Evolutionary conservation across 139 green algal genomes (phyloP), one percentile per base, ranked within the genome.

Genomic region (Volvox africanus): DNA sequence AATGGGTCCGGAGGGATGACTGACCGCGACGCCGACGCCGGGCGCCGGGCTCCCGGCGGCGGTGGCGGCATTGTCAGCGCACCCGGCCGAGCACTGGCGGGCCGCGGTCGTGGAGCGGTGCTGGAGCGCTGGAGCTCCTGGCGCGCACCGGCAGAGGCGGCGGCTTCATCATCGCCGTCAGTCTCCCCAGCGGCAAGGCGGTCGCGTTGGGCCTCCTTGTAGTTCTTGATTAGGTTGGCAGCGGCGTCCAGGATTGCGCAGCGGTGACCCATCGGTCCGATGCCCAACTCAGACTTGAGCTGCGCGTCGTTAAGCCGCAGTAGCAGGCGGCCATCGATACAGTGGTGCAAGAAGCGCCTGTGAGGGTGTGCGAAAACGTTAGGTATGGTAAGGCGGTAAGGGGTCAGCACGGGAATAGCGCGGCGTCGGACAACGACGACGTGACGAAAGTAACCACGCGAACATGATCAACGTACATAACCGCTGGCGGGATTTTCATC

Each of bases 271-370:
- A 97, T 88, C 0, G 95, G 93, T 19, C 91, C 94, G 22, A 98
- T 96, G 75, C 94, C 96, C 61, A 98, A 33, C 24, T 97, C 96
- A 0, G 44, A 26, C 91, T 96, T 97, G 67, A 97, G 92, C 37
- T 95, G 79, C 26, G 89, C 80, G 22, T 95, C 91, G 1, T 67
- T 95, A 1, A 98, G 87, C 1, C 44, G 37, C 83, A 97, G 89
- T 81, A 97, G 94, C 85, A 97, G 82, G 1, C 37, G 44, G 71
- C 96, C 96, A 79, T 94, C 88, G 0, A 98, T 80, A 44, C 82
- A 92, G 81, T 97, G 91, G 91, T 97, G 96, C 88, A 95, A 44
- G 90, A 98, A 97, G 33, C 69, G 80, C 44, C 85, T 73, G 65
- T 12, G 21, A 28, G 65, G 65, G 11, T 55, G 44, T 55, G 44